These are phyloP conservation scores for Daldinia sp. DNA, from an alignment of 2,329 filamentous ascomycete species.

Conservation along the genomic window DNA sequence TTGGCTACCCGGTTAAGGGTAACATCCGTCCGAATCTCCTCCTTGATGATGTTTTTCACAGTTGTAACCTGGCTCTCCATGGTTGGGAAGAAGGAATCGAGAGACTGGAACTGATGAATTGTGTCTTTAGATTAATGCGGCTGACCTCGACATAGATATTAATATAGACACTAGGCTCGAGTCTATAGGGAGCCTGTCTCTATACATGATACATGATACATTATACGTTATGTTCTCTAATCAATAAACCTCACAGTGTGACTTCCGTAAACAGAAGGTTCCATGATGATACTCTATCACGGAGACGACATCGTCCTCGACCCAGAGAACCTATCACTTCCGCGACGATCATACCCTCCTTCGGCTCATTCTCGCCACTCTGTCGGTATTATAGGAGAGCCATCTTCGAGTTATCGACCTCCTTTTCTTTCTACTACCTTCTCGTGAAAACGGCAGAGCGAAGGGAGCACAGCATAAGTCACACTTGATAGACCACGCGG, in stretches of 20 bases:
- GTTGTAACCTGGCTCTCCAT: slow-evolving; percentile 38
- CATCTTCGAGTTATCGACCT: slow-evolving; percentile 7
- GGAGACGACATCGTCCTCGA: slow-evolving; percentile 21
- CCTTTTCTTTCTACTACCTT: slow-evolving; percentile 1
- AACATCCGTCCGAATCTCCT: slow-evolving; percentile 50
- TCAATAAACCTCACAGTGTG: slow-evolving; percentile 6
- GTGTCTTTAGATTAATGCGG: slow-evolving; percentile 7
- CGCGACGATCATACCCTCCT: slow-evolving; percentile 35
- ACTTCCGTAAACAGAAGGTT: slow-evolving; percentile 38
- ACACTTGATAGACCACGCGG: slow-evolving; percentile 9
- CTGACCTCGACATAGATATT: slow-evolving; percentile 23
- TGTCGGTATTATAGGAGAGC: slow-evolving; percentile 35
- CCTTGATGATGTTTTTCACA: slow-evolving; percentile 44
- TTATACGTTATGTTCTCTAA: not conserved
- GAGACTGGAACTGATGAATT: not conserved
- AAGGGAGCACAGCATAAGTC: slow-evolving; percentile 26
- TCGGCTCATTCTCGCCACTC: slow-evolving; percentile 45
- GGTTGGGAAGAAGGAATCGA: not conserved
- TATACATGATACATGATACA: no score
- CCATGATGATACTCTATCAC: slow-evolving; percentile 23
- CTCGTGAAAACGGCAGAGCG: not conserved
- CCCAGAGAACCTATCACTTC: slow-evolving; percentile 22
- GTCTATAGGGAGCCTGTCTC: slow-evolving; percentile 11
- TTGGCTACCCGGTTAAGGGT: slow-evolving; percentile 48
- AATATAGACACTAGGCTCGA: slow-evolving; percentile 21